A percentile compares a stretch with the other conserved stretches of the same genome.
Conservation (phyloP, 305 asterid species). For the Fraxinus albicans region DNA sequence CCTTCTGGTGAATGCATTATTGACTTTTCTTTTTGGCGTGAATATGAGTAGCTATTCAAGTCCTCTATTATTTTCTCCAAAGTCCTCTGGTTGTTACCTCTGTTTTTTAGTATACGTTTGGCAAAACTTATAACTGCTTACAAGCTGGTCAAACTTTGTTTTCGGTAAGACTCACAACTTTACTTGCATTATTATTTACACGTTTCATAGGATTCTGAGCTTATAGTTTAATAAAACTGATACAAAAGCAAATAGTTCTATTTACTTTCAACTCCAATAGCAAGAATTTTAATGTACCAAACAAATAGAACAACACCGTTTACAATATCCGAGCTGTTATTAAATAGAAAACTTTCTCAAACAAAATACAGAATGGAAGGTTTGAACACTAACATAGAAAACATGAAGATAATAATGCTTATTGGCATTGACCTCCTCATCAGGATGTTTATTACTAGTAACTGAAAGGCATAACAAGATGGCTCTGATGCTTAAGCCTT, state of each 20-base stretch:
- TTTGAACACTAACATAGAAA: not conserved
- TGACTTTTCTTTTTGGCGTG: not conserved
- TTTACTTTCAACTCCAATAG: not conserved
- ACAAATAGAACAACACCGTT: not conserved
- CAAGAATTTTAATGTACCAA: not conserved
- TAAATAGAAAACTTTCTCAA: not conserved
- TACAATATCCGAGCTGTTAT: not conserved
- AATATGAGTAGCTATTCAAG: not conserved
- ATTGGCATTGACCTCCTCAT: not conserved
- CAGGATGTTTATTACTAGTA: not conserved
- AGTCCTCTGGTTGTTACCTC: not conserved
- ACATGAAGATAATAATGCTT: not conserved
- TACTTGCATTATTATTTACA: not conserved
- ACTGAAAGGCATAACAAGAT: not conserved
- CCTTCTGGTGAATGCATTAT: not conserved
- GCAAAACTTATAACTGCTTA: not conserved
- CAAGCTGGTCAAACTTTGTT: not conserved
- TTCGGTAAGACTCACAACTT: not conserved
- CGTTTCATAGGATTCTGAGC: not conserved
- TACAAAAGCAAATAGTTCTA: not conserved
- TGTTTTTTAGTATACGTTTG: not conserved
- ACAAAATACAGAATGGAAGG: not conserved
- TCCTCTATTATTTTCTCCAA: too few relatives aligned
- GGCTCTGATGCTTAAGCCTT: slow-evolving; percentile 18
- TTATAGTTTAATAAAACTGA: too few relatives aligned